These are phyloP conservation scores for Artemisia annua DNA, from an alignment of 129 eudicot species.

Conservation along the genomic window DNA sequence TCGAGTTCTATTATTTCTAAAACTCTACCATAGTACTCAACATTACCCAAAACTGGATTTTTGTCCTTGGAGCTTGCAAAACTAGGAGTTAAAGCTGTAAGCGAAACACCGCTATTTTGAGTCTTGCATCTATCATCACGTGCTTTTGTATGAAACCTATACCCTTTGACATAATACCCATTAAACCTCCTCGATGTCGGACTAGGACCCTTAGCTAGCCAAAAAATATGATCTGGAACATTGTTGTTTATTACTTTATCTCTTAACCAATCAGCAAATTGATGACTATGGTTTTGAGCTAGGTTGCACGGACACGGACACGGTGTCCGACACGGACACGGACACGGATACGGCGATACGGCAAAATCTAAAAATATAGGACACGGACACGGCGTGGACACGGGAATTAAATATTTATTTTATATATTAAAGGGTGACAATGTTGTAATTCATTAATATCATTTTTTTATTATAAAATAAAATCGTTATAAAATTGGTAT, in stretches of 20 bases:
- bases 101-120: slow-evolving; percentile 28
- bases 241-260: slow-evolving; percentile 2
- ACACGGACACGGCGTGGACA: too few relatives aligned
- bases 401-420: too few relatives aligned
- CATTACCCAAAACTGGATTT: slow-evolving; percentile 24
- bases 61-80: slow-evolving; percentile 36
- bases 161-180: slow-evolving; percentile 31
- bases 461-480: too few relatives aligned
- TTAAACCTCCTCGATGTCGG: slow-evolving; percentile 10
- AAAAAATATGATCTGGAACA: slow-evolving; percentile 19
- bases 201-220: slow-evolving; percentile 29
- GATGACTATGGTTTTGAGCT: slow-evolving; percentile 18
- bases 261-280: slow-evolving; percentile 1
- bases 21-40: slow-evolving; percentile 29
- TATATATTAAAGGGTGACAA: too few relatives aligned
- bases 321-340: too few relatives aligned
- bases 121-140: slow-evolving; percentile 19
- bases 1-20: slow-evolving; percentile 32
- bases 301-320: too few relatives aligned
- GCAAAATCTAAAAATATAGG: too few relatives aligned
- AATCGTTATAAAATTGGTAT: too few relatives aligned
- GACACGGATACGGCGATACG: too few relatives aligned
- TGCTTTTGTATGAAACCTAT: slow-evolving; percentile 21
- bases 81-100: slow-evolving; percentile 23
- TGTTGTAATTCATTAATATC: too few relatives aligned